Base-by-base conservation (phyloP, 108 stramenopile genomes). In the Skeletonema menzelii region DNA sequence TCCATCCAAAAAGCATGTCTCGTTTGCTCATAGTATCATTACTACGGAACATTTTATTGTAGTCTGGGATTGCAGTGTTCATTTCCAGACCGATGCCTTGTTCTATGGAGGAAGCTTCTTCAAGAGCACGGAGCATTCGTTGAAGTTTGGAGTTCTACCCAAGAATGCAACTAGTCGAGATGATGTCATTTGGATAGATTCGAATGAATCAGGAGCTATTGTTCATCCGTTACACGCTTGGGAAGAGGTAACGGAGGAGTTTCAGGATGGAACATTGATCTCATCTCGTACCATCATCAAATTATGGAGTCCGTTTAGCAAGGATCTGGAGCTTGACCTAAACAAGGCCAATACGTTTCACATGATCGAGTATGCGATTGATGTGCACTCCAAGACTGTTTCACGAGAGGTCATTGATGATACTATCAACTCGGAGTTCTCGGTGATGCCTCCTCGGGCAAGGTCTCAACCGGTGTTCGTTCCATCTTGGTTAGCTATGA, bases 221-320 rank as follows among this genome's bases (percentile, higher is more conserved):
- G 63, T 83, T 10, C 82, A 83, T 44, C 79, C 82, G 4, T 61
- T 83, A 10, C 73, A 80, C 66, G 78, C 82, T 17, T 83, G 82
- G 82, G 82, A 83, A 64, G 82, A 83, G 47, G 67, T 64, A 0
- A 67, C 63, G 31, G 77, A 79, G 60, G 46, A 55, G 17, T 72
- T 32, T 58, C 34, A 56, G 30, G 26, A 62, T 56, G 66, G 71
- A 2, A 38, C 57, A 42, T 13, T 58, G 20, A 49, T 66, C 15
- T 75, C 65, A 35, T 22, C 70, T 2, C 70, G 74, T 19, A 79
- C 60, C 14, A 27, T 75, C 56, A 68, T 83, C 44, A 74, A 69
- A 49, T 35, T 83, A 8, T 83, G 82, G 82, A 68, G 69, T 32
- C 82, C 82, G 24, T 44, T 74, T 4, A 68, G 73, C 22, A 32